These are phyloP conservation scores for Fusarium xyrophilum DNA, from an alignment of 2,329 filamentous ascomycete species.

Conservation along the genomic window DNA sequence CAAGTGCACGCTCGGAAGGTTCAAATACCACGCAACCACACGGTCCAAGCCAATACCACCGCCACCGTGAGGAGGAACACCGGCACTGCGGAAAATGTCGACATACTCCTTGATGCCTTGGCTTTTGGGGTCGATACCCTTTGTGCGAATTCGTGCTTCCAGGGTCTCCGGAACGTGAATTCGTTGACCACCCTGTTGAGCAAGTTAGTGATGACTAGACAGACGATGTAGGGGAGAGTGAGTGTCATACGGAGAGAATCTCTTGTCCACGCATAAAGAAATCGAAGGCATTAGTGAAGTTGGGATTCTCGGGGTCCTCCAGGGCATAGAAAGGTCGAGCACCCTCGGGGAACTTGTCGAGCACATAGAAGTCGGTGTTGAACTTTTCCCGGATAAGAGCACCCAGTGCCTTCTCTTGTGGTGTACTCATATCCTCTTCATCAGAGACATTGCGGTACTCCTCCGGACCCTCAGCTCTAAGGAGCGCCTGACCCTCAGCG, in stretches of 20 bases:
- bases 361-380: conserved; percentile 93
- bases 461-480: conserved; percentile 74
- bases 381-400: conserved; percentile 86
- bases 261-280: conserved; percentile 94
- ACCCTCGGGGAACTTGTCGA: conserved; percentile 92
- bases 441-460: conserved; percentile 74
- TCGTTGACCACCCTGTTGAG: conserved; percentile 72
- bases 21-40: conserved; percentile 73
- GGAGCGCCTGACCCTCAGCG: conserved; percentile 76
- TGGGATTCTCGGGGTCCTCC: conserved; percentile 69
- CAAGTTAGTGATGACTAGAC: not conserved
- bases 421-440: conserved; percentile 80
- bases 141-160: conserved; percentile 75
- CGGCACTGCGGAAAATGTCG: conserved; percentile 79
- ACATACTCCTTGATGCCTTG: conserved; percentile 88
- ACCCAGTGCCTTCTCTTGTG: conserved; percentile 88
- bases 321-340: conserved; percentile 94
- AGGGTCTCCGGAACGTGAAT: conserved; percentile 81
- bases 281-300: conserved; percentile 74
- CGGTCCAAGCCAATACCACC: conserved; percentile 90
- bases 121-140: conserved; percentile 80
- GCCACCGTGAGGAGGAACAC: conserved; percentile 88
- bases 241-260: conserved; percentile 70
- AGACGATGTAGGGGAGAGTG: not conserved
- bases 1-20: conserved; percentile 65